These are phyloP conservation scores for Falciphora oryzae DNA, from an alignment of 2,329 filamentous ascomycete species.

Conservation along the genomic window DNA sequence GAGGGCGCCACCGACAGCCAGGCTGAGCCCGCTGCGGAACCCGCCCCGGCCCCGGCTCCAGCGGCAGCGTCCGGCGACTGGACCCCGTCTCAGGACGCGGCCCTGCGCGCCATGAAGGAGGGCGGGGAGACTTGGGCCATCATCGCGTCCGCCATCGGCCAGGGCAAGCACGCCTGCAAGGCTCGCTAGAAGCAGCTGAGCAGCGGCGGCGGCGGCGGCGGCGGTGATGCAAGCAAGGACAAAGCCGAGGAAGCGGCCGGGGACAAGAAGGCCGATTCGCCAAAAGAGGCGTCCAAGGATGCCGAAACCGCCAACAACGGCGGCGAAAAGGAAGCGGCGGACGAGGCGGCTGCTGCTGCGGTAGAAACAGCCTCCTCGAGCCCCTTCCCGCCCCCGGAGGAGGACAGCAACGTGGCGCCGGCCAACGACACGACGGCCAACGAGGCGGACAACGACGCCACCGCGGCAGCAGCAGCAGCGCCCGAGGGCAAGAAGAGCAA, in stretches of 20 bases:
- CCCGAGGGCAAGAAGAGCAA: slow-evolving; percentile 3
- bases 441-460: slow-evolving; percentile 8
- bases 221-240: slow-evolving; percentile 7
- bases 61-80: slow-evolving; percentile 11
- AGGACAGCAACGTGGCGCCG: slow-evolving; percentile 7
- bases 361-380: neutral
- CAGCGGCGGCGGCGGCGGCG: neutral
- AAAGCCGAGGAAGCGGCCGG: neutral
- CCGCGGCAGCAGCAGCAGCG: neutral
- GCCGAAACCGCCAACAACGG: neutral
- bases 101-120: slow-evolving; percentile 17
- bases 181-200: slow-evolving; percentile 10
- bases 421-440: slow-evolving; percentile 2
- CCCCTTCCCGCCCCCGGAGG: neutral
- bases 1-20: neutral
- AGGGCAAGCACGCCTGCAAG: slow-evolving; percentile 10
- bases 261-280: neutral
- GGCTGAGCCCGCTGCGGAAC: neutral
- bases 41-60: neutral
- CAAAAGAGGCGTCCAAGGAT: neutral
- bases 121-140: slow-evolving; percentile 14
- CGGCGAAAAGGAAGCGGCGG: neutral
- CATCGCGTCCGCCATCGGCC: slow-evolving; percentile 12
- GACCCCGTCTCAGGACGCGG: slow-evolving; percentile 18
- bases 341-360: neutral